Conservation (phyloP, 345 rosid genomes). For the Ailanthus altissimus region DNA sequence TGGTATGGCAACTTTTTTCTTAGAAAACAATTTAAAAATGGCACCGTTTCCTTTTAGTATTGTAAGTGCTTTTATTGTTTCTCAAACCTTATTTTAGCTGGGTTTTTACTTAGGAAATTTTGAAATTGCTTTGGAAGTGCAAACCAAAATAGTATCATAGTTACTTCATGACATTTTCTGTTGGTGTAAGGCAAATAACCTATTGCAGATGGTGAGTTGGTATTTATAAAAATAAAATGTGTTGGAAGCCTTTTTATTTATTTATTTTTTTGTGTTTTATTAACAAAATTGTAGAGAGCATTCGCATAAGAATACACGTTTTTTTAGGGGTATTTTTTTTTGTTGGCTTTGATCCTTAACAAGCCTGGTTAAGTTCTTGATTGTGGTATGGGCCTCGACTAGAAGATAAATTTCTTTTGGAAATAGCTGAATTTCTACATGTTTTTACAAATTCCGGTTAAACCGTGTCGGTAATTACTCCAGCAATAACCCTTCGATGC, state of each 20-base stretch:
- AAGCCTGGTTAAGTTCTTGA: too few species aligned
- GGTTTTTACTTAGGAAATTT: not conserved
- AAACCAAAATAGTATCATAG: not conserved
- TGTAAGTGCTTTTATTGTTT: slow-evolving; percentile 2
- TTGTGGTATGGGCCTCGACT: too few species aligned
- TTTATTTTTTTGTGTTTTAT: not conserved
- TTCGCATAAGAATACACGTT: not conserved
- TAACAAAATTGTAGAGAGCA: not conserved
- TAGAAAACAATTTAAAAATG: not conserved
- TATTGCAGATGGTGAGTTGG: not conserved
- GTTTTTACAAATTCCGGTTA: too few species aligned
- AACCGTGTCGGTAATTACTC: too few species aligned
- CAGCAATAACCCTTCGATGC: too few species aligned
- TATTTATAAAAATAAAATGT: slow-evolving; percentile 1
- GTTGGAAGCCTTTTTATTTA: not conserved
- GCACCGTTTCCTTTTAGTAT: not conserved
- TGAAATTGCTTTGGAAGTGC: not conserved
- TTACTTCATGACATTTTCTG: not conserved
- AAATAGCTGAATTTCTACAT: too few species aligned
- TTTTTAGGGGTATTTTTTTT: not conserved
- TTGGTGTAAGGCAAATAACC: not conserved
- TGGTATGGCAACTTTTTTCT: too few species aligned
- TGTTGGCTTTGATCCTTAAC: too few species aligned
- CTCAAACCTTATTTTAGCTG: not conserved
- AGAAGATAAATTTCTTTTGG: too few species aligned